Conservation (phyloP, 2,329 filamentous ascomycete genomes). For the Colletotrichum musae region DNA sequence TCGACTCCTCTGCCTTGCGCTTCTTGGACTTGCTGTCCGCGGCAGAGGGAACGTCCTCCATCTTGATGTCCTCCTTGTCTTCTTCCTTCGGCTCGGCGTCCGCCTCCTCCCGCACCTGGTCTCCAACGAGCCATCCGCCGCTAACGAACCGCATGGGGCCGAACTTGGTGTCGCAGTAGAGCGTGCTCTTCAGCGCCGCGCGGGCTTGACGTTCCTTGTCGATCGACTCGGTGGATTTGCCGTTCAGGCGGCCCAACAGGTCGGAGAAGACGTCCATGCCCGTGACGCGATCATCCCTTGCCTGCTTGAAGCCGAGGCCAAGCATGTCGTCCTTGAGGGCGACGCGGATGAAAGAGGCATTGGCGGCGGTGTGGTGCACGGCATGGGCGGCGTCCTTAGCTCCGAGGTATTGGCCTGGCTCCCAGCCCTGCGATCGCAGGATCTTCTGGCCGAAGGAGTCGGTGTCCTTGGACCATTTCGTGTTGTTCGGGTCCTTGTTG, state of each 20-base stretch:
- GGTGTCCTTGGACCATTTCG: conserved; percentile 88
- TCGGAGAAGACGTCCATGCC: conserved; percentile 90
- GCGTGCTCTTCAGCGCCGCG: conserved; percentile 78
- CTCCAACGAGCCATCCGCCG: conserved; percentile 79
- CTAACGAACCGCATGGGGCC: conserved; percentile 88
- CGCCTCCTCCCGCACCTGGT: conserved; percentile 65
- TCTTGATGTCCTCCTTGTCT: conserved; percentile 44
- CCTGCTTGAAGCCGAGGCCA: conserved; percentile 86
- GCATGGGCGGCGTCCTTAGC: conserved; percentile 82
- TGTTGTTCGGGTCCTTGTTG: conserved; percentile 95
- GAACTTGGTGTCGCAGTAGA: conserved; percentile 82
- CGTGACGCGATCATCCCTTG: conserved; percentile 82
- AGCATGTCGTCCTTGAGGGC: conserved; percentile 91
- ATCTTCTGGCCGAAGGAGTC: conserved; percentile 91
- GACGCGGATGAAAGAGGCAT: conserved; percentile 87
- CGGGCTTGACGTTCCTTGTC: conserved; percentile 78
- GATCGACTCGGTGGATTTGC: conserved; percentile 82
- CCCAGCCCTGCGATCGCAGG: conserved; percentile 90
- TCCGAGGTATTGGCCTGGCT: conserved; percentile 86
- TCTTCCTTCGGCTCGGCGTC: conserved; percentile 48
- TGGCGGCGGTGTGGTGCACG: conserved; percentile 83
- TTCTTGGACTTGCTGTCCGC: conserved; percentile 64
- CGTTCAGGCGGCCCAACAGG: conserved; percentile 89
- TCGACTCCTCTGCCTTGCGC: conserved; percentile 60
- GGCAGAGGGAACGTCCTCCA: conserved; percentile 43